A percentile compares a stretch with the other conserved stretches of the same genome.
Evolutionary conservation across 2,329 filamentous ascomycete genomes (phyloP).

Genomic region (Diaporthe velutina): DNA sequence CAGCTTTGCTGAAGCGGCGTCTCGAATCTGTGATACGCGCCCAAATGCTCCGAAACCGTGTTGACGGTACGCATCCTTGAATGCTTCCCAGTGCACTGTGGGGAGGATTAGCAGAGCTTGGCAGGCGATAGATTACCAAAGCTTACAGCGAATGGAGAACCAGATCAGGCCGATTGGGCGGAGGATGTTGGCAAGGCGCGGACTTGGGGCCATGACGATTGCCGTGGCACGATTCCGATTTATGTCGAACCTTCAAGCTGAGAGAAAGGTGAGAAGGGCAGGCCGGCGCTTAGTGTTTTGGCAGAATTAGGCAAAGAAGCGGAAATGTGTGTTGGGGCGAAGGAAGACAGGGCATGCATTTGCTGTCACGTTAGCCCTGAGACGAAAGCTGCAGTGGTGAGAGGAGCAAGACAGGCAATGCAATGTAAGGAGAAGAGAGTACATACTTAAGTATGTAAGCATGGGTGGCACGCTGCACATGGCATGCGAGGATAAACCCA

Average conservation of each 20-base stretch:
- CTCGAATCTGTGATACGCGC: not conserved
- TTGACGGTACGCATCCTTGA: not conserved
- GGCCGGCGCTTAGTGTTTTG: not conserved
- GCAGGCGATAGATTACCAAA: not conserved
- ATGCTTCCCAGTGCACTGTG: constrained; percentile 5
- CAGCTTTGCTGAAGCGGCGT: constrained; percentile 5
- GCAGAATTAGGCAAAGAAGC: not conserved
- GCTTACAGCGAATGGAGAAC: constrained; percentile 15
- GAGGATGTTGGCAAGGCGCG: constrained; percentile 2
- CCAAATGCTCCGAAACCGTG: not conserved
- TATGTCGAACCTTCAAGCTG: not conserved
- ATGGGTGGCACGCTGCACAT: not conserved
- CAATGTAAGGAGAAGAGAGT: too few species aligned
- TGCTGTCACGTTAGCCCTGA: too few species aligned
- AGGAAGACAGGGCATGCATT: not conserved
- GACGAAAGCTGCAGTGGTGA: too few species aligned
- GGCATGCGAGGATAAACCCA: not conserved
- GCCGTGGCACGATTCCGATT: not conserved
- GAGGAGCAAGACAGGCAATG: too few species aligned
- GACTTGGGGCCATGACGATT: constrained; percentile 2
- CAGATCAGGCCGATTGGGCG: constrained; percentile 8
- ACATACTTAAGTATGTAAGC: not conserved
- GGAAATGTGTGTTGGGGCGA: not conserved
- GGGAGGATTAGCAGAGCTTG: not conserved
- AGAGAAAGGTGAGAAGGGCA: not conserved